Evolutionary conservation across 768 basidiomycete species (phyloP), one percentile per base, ranked within the genome.

Genomic region (Auricularia cornea): DNA sequence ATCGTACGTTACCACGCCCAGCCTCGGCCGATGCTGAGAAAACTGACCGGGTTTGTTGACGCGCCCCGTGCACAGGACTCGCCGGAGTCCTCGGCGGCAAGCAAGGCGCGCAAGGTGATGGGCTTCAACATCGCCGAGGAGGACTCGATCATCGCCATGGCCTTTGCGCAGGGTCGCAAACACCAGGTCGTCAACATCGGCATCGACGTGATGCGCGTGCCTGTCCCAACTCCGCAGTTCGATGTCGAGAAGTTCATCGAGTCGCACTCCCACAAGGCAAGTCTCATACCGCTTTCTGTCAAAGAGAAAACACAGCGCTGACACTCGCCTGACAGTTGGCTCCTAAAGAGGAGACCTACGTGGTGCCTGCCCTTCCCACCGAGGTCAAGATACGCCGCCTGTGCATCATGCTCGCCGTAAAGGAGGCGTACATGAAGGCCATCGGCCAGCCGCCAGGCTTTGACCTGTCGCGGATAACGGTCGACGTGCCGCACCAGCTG

Each of bases 391-490:
- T 93, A 35, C 86, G 89, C 12, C 83, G 92, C 1, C 77, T 93
- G 3, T 89, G 83, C 72, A 88, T 91, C 70, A 78, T 92, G 59
- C 84, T 93, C 38, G 83, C 90, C 2, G 80, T 93, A 70, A 94
- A 93, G 68, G 79, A 87, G 26, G 85, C 92, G 3, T 92, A 93
- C 73, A 86, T 91, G 75, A 86, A 87, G 68, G 92, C 92, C 0
- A 86, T 92, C 65, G 92, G 90, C 2, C 90, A 92, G 66, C 85
- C 88, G 3, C 74, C 84, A 18, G 90, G 89, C 1, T 92, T 93
- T 72, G 90, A 92, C 76, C 89, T 81, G 75, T 84, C 86, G 4
- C 85, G 90, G 2, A 84, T 94, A 65, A 89, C 92, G 67, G 91
- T 92, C 78, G 84, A 92, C 73, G 82, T 92, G 57, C 79, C 86